phyloP scores from a whole-genome alignment of 805 yeast species.

The Teunomyces pallodes region DNA sequence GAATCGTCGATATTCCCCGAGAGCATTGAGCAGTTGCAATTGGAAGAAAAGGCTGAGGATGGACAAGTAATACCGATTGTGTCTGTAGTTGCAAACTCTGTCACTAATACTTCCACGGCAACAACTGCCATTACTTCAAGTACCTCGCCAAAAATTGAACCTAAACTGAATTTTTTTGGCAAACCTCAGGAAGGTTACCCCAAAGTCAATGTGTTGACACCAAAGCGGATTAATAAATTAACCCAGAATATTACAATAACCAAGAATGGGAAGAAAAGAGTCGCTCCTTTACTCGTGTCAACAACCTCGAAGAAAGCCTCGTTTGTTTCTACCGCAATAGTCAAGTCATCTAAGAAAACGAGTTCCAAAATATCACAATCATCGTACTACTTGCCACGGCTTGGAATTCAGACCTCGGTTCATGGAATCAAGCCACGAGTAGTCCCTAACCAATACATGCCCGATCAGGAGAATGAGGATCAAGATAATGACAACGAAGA shows the following conservation, averaged over 20 bases:
- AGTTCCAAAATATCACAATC: conserved; percentile 42
- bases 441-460: conserved; percentile 6
- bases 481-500: conserved; percentile 51
- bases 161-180: not conserved
- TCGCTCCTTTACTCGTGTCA: conserved; percentile 67
- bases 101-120: no score
- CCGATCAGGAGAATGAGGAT: conserved; percentile 20
- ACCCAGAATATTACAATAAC: conserved; percentile 57
- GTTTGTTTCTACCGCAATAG: conserved; percentile 10
- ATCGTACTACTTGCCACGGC: conserved; percentile 53
- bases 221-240: conserved; percentile 9
- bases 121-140: no score
- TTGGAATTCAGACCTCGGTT: conserved; percentile 64
- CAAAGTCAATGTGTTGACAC: not conserved
- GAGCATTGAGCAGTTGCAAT: conserved; percentile 68
- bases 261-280: conserved; percentile 74
- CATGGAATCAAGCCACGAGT: conserved; percentile 45
- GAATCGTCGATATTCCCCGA: conserved; percentile 86
- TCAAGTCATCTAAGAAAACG: conserved; percentile 8
- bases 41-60: conserved; percentile 62
- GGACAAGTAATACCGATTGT: conserved; percentile 1
- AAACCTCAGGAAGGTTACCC: not conserved
- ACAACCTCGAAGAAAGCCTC: conserved; percentile 25
- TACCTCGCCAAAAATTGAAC: not conserved
- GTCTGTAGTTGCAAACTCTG: not conserved